These are phyloP conservation scores for Ambrosia artemisiifolia DNA, from an alignment of 129 eudicot genomes.

Conservation along the genomic window DNA sequence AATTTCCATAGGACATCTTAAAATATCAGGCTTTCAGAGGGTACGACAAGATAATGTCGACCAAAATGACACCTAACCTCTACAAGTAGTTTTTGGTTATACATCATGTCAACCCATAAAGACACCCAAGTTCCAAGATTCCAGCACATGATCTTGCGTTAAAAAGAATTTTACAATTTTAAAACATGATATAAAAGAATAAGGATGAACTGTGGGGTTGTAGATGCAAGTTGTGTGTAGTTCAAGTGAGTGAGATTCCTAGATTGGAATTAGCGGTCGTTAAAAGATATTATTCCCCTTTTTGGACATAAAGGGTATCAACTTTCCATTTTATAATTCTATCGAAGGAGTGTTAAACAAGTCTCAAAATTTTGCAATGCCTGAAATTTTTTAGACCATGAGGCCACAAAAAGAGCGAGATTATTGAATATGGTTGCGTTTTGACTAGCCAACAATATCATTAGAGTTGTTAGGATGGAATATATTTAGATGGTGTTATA, in stretches of 20 bases:
- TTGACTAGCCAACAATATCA: constrained; percentile 32
- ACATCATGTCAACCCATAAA: constrained; percentile 16
- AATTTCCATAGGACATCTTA: background rate
- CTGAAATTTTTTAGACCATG: constrained; percentile 47
- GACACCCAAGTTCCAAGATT: constrained; percentile 4
- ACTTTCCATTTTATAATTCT: background rate
- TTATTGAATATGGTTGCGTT: constrained; percentile 32
- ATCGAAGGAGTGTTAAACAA: constrained; percentile 21
- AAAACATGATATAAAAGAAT: constrained; percentile 13
- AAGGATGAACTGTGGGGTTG: constrained; percentile 12
- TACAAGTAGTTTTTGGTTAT: constrained; percentile 24
- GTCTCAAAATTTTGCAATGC: constrained; percentile 30
- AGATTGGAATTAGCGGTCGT: constrained; percentile 28
- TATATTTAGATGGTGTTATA: constrained; percentile 35
- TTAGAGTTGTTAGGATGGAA: constrained; percentile 27
- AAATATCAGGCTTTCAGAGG: constrained; percentile 2
- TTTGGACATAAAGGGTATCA: constrained; percentile 1
- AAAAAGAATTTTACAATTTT: background rate
- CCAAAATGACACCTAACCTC: constrained; percentile 26
- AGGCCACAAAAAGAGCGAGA: constrained; percentile 26
- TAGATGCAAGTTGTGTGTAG: constrained; percentile 19
- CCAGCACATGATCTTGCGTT: constrained; percentile 17
- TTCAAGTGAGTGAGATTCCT: constrained; percentile 8
- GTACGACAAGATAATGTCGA: constrained; percentile 26
- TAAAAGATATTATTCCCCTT: constrained; percentile 19